phyloP scores from a whole-genome alignment of 495 filamentous ascomycete genomes.

The Aspergillus incahuasiensis region DNA sequence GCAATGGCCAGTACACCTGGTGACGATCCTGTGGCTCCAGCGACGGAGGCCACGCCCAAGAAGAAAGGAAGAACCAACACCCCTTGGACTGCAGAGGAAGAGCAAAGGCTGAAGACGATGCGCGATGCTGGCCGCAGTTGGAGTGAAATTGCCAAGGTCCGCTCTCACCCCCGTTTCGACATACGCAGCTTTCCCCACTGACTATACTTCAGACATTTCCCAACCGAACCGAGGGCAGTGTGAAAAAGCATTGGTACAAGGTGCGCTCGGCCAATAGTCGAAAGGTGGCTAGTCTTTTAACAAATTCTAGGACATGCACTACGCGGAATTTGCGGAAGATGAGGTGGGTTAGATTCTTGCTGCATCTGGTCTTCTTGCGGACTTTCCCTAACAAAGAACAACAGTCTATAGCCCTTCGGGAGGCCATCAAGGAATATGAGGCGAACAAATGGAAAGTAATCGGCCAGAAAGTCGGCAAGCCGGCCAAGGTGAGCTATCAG shows the following conservation, averaged over 20 bases:
- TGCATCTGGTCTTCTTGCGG: constrained; percentile 13
- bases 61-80: constrained; percentile 97
- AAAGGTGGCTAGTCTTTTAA: constrained; percentile 23
- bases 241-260: constrained; percentile 99
- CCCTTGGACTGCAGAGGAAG: constrained; percentile 93
- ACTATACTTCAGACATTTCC: constrained; percentile 70
- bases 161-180: not conserved
- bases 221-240: constrained; percentile 87
- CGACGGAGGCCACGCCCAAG: constrained; percentile 52
- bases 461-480: constrained; percentile 93
- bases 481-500: constrained; percentile 70
- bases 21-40: constrained; percentile 27
- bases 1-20: constrained; percentile 30
- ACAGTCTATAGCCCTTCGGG: constrained; percentile 78
- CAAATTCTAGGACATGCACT: constrained; percentile 85
- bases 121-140: constrained; percentile 88
- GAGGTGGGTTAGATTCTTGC: constrained; percentile 58
- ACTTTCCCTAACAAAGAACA: constrained; percentile 17
- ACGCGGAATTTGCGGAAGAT: constrained; percentile 97
- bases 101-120: constrained; percentile 88
- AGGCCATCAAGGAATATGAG: constrained; percentile 98
- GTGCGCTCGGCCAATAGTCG: constrained; percentile 38
- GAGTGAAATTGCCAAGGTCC: constrained; percentile 95
- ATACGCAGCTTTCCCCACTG: constrained; percentile 5
- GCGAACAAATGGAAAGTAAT: constrained; percentile 98